Evolutionary conservation across 2,329 filamentous ascomycete species (phyloP).

Genomic region (Fusarium chaquense): DNA sequence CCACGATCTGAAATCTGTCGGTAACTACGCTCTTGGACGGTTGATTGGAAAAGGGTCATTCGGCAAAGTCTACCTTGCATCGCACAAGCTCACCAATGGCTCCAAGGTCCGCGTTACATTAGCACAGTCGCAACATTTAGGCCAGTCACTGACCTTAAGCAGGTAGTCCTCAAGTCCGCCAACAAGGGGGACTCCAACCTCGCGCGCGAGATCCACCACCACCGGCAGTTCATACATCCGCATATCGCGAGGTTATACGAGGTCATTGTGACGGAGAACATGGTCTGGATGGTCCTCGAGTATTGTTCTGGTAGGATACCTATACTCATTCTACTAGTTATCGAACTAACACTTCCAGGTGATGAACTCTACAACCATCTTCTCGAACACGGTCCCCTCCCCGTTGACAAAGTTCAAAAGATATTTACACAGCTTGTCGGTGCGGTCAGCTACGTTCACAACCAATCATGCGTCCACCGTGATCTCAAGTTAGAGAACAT

Average conservation of each 20-base stretch:
- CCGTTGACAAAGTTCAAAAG: constrained; percentile 88
- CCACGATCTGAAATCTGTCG: constrained; percentile 89
- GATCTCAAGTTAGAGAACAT: constrained; percentile 95
- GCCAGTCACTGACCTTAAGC: constrained; percentile 27
- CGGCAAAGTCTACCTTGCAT: constrained; percentile 96
- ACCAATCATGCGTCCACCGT: constrained; percentile 94
- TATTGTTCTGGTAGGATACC: constrained; percentile 82
- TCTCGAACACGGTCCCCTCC: constrained; percentile 84
- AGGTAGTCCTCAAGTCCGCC: constrained; percentile 98
- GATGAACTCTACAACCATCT: constrained; percentile 98
- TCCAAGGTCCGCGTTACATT: constrained; percentile 76
- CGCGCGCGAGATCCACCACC: constrained; percentile 97
- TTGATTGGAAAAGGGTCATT: constrained; percentile 98
- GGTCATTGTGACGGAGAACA: constrained; percentile 93
- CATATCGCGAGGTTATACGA: constrained; percentile 98
- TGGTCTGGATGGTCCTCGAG: constrained; percentile 97
- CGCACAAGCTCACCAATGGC: constrained; percentile 97
- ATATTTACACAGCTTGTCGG: constrained; percentile 97
- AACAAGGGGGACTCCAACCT: constrained; percentile 96
- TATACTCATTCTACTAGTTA: no score
- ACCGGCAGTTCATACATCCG: constrained; percentile 96
- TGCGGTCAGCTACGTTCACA: constrained; percentile 94
- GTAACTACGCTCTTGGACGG: constrained; percentile 91
- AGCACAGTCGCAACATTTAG: neutral
- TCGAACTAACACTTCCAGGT: constrained; percentile 64